phyloP scores from a whole-genome alignment of 768 basidiomycete genomes.

The Tylopilus plumbeoviolaceoides region DNA sequence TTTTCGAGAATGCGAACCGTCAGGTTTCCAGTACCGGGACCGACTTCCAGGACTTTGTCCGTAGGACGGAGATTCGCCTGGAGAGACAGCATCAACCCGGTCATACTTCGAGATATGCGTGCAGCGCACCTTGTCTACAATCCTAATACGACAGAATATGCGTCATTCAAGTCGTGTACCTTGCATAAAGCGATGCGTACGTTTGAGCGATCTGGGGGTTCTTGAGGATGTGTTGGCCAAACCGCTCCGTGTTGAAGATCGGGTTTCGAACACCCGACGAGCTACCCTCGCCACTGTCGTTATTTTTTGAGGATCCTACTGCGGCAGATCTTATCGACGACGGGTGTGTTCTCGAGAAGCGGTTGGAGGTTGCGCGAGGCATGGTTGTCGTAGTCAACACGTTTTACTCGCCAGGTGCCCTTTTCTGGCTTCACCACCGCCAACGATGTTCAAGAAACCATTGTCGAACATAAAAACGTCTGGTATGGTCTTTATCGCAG shows the following conservation, averaged over 20 bases:
- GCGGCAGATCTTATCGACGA: slow-evolving; percentile 46
- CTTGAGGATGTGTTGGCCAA: slow-evolving; percentile 97
- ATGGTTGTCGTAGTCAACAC: slow-evolving; percentile 24
- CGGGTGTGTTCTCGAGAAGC: slow-evolving; percentile 67
- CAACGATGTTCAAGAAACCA: slow-evolving; percentile 76
- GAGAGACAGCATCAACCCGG: slow-evolving; percentile 4
- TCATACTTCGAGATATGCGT: not conserved
- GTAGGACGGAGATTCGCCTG: slow-evolving; percentile 91
- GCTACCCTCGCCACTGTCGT: slow-evolving; percentile 36
- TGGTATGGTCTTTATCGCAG: slow-evolving; percentile 26
- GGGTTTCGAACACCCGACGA: slow-evolving; percentile 64
- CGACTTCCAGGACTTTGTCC: slow-evolving; percentile 95
- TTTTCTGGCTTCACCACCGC: not conserved
- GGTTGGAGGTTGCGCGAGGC: slow-evolving; percentile 77
- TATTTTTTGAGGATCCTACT: slow-evolving; percentile 32
- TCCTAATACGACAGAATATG: slow-evolving; percentile 32
- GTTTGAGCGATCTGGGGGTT: slow-evolving; percentile 88
- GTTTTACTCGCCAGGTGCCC: too few relatives aligned
- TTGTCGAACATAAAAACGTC: slow-evolving; percentile 65
- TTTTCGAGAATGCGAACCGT: slow-evolving; percentile 92
- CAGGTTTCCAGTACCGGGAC: slow-evolving; percentile 95
- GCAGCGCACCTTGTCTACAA: slow-evolving; percentile 54
- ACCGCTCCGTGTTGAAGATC: slow-evolving; percentile 90
- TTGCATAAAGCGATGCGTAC: slow-evolving; percentile 43
- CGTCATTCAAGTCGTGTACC: slow-evolving; percentile 7